phyloP scores from a whole-genome alignment of 306 rosid genomes.

The Crotalaria pallida region DNA sequence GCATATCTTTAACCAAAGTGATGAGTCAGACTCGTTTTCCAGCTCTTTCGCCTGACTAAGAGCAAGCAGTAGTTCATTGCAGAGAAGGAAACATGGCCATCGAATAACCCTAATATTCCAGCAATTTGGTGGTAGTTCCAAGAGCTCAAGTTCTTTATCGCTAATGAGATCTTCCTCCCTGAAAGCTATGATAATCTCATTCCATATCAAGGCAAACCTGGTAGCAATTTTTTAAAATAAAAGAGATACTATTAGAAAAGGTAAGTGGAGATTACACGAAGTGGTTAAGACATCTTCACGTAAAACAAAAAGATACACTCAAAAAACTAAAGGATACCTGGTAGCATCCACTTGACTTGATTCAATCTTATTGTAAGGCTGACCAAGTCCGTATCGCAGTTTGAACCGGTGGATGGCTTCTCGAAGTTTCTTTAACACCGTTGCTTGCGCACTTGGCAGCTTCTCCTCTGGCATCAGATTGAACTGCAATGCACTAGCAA shows the following conservation, averaged over 20 bases:
- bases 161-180: conserved; percentile 96
- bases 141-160: conserved; percentile 66
- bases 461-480: conserved; percentile 77
- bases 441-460: conserved; percentile 27
- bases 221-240: conserved; percentile 28
- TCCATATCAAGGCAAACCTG: conserved; percentile 92
- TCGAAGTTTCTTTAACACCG: conserved; percentile 63
- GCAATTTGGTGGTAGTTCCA: conserved; percentile 77
- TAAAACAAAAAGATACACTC: too few relatives aligned
- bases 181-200: conserved; percentile 76
- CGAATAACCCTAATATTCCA: conserved; percentile 88
- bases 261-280: too few relatives aligned
- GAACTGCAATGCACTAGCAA: conserved; percentile 85
- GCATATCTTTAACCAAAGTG: conserved; percentile 78
- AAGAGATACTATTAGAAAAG: too few relatives aligned
- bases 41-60: conserved; percentile 72
- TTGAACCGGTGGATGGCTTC: conserved; percentile 72
- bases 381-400: conserved; percentile 84
- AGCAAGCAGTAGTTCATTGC: conserved; percentile 86
- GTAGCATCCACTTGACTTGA: conserved; percentile 78
- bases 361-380: conserved; percentile 61
- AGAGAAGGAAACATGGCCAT: conserved; percentile 79
- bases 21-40: conserved; percentile 39
- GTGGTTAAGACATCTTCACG: too few relatives aligned
- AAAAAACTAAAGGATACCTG: conserved; percentile 53